A percentile compares a stretch with the other conserved stretches of the same genome.
phyloP scores from a whole-genome alignment of 1,139 yeast genomes.

The Trichomonascaceae sp. region DNA sequence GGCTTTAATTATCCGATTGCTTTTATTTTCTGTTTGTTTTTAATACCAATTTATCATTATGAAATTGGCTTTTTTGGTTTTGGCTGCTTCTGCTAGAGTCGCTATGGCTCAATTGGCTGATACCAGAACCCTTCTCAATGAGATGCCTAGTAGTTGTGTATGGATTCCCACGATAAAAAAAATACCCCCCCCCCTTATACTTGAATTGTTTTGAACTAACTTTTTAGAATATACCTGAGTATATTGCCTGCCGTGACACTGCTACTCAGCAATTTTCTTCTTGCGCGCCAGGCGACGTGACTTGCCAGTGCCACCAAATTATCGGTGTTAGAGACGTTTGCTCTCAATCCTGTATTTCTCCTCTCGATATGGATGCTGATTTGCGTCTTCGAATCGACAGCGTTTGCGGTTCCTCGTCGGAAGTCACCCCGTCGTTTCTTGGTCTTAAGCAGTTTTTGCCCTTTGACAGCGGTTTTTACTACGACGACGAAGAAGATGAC shows the following conservation, averaged over 20 bases:
- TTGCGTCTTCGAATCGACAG: constrained; percentile 12
- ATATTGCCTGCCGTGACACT: constrained; percentile 18
- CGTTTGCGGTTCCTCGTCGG: constrained; percentile 20
- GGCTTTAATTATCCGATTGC: background rate
- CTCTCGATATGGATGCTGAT: constrained; percentile 6
- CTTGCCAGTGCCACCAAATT: constrained; percentile 23
- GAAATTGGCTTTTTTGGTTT: background rate
- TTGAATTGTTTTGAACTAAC: background rate
- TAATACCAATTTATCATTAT: background rate
- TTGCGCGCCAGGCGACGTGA: constrained; percentile 21
- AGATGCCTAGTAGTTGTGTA: constrained; percentile 8
- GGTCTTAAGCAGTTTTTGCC: constrained; percentile 18
- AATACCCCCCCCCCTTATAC: too few relatives aligned
- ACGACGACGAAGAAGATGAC: constrained; percentile 18
- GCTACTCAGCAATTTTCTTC: constrained; percentile 15
- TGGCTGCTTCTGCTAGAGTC: background rate
- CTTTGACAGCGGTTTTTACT: constrained; percentile 12
- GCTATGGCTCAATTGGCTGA: background rate
- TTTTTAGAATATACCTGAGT: constrained; percentile 14
- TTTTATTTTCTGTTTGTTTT: background rate
- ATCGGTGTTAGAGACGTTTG: constrained; percentile 20
- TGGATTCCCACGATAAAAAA: background rate
- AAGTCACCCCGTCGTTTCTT: constrained; percentile 11
- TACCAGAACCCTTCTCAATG: background rate
- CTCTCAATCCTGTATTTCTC: constrained; percentile 16